Conservation (phyloP, 345 rosid genomes). For the Anastatica hierochuntica region DNA sequence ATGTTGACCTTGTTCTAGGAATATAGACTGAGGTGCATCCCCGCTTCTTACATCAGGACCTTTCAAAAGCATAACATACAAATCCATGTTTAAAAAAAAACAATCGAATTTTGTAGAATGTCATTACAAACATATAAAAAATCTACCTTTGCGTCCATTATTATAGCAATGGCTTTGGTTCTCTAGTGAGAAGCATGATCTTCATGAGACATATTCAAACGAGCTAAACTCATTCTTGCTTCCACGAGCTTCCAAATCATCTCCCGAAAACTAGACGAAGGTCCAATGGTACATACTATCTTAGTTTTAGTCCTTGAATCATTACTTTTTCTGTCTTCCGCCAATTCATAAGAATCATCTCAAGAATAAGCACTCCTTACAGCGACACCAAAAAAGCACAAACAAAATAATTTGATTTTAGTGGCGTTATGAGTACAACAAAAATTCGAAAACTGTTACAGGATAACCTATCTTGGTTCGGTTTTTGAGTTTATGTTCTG, state of each 20-base stretch:
- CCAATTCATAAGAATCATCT: slow-evolving; percentile 16
- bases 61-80: slow-evolving; percentile 23
- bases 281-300: slow-evolving; percentile 96
- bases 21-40: slow-evolving; percentile 88
- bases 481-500: no score
- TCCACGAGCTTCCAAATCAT: slow-evolving; percentile 99
- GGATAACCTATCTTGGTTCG: no score
- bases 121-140: no score
- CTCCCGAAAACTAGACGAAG: slow-evolving; percentile 78
- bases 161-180: slow-evolving; percentile 85
- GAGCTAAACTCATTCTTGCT: slow-evolving; percentile 96
- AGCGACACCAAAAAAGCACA: no score
- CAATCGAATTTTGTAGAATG: no score
- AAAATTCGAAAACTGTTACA: no score
- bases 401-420: no score
- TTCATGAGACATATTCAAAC: slow-evolving; percentile 97
- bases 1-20: slow-evolving; percentile 63
- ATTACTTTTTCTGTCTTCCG: slow-evolving; percentile 13
- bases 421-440: no score
- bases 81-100: no score
- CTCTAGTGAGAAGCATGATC: slow-evolving; percentile 98
- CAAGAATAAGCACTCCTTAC: slow-evolving; percentile 35
- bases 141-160: slow-evolving; percentile 98
- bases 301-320: slow-evolving; percentile 73
- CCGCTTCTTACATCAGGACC: slow-evolving; percentile 99